These are phyloP conservation scores for Penicillium pulvis DNA, from an alignment of 495 filamentous ascomycete genomes.

Conservation along the genomic window DNA sequence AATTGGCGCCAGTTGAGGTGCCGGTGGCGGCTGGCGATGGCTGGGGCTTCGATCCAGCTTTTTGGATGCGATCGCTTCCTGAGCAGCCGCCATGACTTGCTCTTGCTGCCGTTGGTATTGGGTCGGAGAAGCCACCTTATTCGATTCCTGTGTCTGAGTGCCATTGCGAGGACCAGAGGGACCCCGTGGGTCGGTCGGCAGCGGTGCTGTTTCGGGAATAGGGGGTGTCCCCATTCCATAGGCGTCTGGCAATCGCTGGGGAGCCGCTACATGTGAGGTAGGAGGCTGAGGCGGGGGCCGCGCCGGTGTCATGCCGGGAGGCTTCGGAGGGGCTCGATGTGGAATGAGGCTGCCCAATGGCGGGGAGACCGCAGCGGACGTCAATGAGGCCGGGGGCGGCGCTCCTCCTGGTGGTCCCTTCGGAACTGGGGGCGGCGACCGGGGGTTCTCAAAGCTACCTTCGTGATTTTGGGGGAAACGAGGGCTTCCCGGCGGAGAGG, in stretches of 20 bases:
- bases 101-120: constrained; percentile 86
- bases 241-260: constrained; percentile 27
- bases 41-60: constrained; percentile 66
- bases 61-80: constrained; percentile 61
- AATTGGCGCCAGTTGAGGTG: constrained; percentile 24
- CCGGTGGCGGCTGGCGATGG: constrained; percentile 57
- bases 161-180: constrained; percentile 48
- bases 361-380: constrained; percentile 30
- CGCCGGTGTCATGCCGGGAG: constrained; percentile 41
- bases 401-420: constrained; percentile 43
- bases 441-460: constrained; percentile 95
- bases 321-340: constrained; percentile 48
- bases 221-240: constrained; percentile 34
- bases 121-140: constrained; percentile 35
- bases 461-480: constrained; percentile 90
- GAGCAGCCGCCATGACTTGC: constrained; percentile 72
- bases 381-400: constrained; percentile 8
- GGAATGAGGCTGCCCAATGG: constrained; percentile 41
- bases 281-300: constrained; percentile 58
- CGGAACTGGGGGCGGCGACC: constrained; percentile 89
- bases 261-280: constrained; percentile 24
- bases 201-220: constrained; percentile 56
- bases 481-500: constrained; percentile 83
- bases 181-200: constrained; percentile 49
- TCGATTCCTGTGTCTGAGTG: constrained; percentile 27